These are phyloP conservation scores for Alloteropsis semialata DNA, from an alignment of 176 grass and related monocot species.

Conservation along the genomic window DNA sequence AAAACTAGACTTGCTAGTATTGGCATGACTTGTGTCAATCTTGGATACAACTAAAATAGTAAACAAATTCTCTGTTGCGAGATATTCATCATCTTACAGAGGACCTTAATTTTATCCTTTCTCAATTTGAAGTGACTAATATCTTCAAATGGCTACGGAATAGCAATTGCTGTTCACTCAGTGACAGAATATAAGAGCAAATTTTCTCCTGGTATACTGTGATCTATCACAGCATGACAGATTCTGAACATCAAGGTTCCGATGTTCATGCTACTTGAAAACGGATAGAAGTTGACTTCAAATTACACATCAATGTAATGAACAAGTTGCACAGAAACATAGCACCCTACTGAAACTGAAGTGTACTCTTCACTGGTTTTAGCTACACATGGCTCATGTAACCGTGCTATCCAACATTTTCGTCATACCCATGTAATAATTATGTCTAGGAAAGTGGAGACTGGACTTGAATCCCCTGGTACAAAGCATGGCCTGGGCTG, in stretches of 20 bases:
- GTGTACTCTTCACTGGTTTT: neutral
- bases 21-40: neutral
- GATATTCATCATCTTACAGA: neutral
- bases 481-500: neutral
- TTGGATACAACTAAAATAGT: neutral
- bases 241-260: neutral
- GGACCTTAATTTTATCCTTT: neutral
- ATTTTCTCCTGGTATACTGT: neutral
- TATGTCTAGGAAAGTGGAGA: neutral
- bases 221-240: neutral
- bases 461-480: neutral
- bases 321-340: neutral
- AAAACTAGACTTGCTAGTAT: neutral
- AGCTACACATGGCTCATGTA: neutral
- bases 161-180: neutral
- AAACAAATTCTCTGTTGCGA: neutral
- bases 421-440: neutral
- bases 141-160: neutral
- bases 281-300: neutral
- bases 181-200: neutral
- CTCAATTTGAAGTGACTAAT: neutral
- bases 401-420: neutral
- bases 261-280: neutral
- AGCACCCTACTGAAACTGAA: neutral
- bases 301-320: neutral